Evolutionary conservation across 2,329 filamentous ascomycete genomes (phyloP).

Genomic region (Aspergillus uvarum): DNA sequence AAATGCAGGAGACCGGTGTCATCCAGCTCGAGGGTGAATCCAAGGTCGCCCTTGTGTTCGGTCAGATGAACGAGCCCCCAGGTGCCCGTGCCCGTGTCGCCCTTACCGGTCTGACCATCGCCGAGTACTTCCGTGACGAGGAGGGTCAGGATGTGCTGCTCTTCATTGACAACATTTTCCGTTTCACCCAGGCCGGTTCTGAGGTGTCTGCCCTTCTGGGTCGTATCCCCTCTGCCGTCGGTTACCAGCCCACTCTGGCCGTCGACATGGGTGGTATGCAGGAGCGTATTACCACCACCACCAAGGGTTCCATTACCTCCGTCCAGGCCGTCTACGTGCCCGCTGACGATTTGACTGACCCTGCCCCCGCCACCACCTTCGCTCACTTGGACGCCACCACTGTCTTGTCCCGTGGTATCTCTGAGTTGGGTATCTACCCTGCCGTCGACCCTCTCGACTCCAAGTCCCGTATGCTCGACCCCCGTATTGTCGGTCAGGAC

Average conservation of each 20-base stretch:
- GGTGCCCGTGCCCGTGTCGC: slow-evolving; percentile 99
- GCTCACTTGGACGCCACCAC: slow-evolving; percentile 99
- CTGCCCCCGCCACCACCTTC: slow-evolving; percentile 98
- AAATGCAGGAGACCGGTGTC: slow-evolving; percentile 99
- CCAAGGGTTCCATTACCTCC: slow-evolving; percentile 98
- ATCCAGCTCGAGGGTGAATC: slow-evolving; percentile 99
- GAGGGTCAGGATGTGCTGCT: slow-evolving; percentile 95
- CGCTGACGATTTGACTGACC: slow-evolving; percentile 99
- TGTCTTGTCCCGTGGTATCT: slow-evolving; percentile 99
- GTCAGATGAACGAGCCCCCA: slow-evolving; percentile 99
- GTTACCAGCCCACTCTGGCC: slow-evolving; percentile 98
- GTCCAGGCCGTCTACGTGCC: slow-evolving; percentile 99
- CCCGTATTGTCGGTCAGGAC: slow-evolving; percentile 95
- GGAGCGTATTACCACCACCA: slow-evolving; percentile 99
- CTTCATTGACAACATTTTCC: slow-evolving; percentile 99
- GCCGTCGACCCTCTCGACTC: slow-evolving; percentile 99
- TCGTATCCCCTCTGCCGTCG: slow-evolving; percentile 99
- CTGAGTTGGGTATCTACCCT: slow-evolving; percentile 99
- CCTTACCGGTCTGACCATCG: slow-evolving; percentile 72
- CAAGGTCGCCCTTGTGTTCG: slow-evolving; percentile 98
- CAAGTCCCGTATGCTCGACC: slow-evolving; percentile 99
- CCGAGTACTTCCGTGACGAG: slow-evolving; percentile 77
- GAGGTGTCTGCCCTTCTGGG: slow-evolving; percentile 99
- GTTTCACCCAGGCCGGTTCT: slow-evolving; percentile 99
- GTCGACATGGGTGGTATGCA: slow-evolving; percentile 99